A percentile compares a stretch with the other conserved stretches of the same genome.
phyloP scores from a whole-genome alignment of 2,329 filamentous ascomycete genomes.

The Tolypocladium endophyticum region DNA sequence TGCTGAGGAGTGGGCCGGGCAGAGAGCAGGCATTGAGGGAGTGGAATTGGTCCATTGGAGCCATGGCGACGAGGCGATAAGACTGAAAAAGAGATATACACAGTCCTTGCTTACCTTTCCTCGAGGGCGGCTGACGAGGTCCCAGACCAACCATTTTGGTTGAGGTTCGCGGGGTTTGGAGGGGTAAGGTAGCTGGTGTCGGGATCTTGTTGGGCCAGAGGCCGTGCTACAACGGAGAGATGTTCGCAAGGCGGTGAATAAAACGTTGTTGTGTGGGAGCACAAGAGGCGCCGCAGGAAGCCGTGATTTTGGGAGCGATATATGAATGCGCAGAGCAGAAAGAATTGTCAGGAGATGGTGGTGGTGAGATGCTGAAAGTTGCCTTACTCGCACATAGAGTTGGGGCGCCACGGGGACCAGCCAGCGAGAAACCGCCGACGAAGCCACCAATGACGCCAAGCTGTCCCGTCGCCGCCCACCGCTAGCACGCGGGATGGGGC shows the following conservation, averaged over 20 bases:
- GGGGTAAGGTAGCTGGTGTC: constrained; percentile 23
- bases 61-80: neutral
- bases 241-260: neutral
- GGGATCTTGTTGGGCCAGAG: neutral
- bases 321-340: neutral
- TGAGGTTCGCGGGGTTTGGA: constrained; percentile 23
- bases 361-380: neutral
- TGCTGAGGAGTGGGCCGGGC: neutral
- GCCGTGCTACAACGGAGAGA: neutral
- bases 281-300: neutral
- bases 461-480: neutral
- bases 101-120: constrained; percentile 48
- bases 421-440: neutral
- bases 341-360: neutral
- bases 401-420: neutral
- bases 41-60: neutral
- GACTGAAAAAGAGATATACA: neutral
- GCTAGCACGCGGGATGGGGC: neutral
- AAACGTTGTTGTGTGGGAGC: neutral
- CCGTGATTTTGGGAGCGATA: neutral
- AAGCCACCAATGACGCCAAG: neutral
- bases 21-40: neutral
- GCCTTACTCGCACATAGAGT: neutral
- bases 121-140: constrained; percentile 38
- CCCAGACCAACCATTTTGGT: constrained; percentile 40